phyloP scores from a whole-genome alignment of 805 yeast species.

The Ogataea pini region DNA sequence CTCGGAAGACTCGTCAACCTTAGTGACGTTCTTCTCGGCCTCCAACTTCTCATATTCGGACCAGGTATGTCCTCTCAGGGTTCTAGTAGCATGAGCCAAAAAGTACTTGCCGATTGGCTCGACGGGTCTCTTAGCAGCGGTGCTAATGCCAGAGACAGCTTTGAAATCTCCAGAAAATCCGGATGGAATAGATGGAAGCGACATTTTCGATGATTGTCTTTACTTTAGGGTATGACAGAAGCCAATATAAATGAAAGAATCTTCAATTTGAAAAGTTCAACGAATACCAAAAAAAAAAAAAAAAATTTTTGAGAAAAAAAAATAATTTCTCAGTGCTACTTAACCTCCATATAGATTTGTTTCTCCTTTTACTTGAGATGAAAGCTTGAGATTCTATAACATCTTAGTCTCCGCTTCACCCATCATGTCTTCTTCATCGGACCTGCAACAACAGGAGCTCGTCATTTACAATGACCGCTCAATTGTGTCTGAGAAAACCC shows the following conservation, averaged over 20 bases:
- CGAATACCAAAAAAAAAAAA: not conserved
- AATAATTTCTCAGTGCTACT: constrained; percentile 10
- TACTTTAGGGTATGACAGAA: too few species aligned
- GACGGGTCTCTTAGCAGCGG: constrained; percentile 73
- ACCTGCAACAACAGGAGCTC: constrained; percentile 59
- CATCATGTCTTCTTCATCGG: constrained; percentile 26
- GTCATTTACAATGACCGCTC: constrained; percentile 52
- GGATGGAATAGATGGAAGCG: constrained; percentile 56
- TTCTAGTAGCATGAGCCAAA: constrained; percentile 94
- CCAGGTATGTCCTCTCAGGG: constrained; percentile 97
- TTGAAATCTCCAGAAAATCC: constrained; percentile 50
- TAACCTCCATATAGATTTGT: not conserved
- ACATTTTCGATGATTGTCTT: constrained; percentile 28
- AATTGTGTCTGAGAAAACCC: constrained; percentile 36
- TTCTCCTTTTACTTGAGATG: too few species aligned
- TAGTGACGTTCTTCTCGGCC: constrained; percentile 82
- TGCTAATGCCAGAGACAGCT: constrained; percentile 50
- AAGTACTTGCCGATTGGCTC: constrained; percentile 98
- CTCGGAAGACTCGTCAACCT: constrained; percentile 60
- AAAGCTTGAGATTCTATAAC: too few species aligned
- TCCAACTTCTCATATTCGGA: constrained; percentile 93
- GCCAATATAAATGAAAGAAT: too few species aligned
- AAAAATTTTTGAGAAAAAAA: not conserved
- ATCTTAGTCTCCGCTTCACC: too few species aligned
- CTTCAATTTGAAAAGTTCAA: too few species aligned